These are phyloP conservation scores for Colletotrichum spaethianum DNA, from an alignment of 2,329 filamentous ascomycete species.

Conservation along the genomic window DNA sequence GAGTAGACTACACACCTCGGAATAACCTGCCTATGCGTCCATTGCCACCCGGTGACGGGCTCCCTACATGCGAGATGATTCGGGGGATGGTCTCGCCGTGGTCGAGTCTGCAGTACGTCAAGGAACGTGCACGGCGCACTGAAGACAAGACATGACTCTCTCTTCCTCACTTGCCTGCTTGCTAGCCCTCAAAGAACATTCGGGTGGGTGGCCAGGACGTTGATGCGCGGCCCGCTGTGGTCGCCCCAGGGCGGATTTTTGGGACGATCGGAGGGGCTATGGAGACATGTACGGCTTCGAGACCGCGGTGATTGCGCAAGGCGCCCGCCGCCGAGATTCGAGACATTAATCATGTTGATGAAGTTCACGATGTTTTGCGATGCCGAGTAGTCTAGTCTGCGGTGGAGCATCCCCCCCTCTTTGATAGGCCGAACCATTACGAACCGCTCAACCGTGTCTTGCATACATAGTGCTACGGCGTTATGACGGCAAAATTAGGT, in stretches of 20 bases:
- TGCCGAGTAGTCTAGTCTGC: background rate
- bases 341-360: background rate
- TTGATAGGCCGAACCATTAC: slow-evolving; percentile 19
- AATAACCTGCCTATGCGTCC: background rate
- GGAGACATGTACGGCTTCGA: slow-evolving; percentile 40
- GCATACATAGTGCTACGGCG: slow-evolving; percentile 20
- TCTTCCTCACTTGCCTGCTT: background rate
- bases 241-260: slow-evolving; percentile 55
- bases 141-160: slow-evolving; percentile 12
- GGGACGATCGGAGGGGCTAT: slow-evolving; percentile 61
- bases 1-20: background rate
- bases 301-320: slow-evolving; percentile 19
- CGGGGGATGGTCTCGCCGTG: background rate
- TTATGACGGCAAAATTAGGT: slow-evolving; percentile 30
- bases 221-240: slow-evolving; percentile 25
- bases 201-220: background rate
- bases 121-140: slow-evolving; percentile 6
- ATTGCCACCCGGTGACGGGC: background rate
- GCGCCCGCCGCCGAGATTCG: slow-evolving; percentile 7
- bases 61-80: background rate
- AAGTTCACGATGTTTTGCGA: slow-evolving; percentile 10
- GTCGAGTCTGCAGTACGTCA: background rate
- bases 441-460: background rate
- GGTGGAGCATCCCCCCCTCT: background rate
- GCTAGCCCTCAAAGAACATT: background rate